Conservation (phyloP, 331 rosid species). For the Malus hybrid region DNA sequence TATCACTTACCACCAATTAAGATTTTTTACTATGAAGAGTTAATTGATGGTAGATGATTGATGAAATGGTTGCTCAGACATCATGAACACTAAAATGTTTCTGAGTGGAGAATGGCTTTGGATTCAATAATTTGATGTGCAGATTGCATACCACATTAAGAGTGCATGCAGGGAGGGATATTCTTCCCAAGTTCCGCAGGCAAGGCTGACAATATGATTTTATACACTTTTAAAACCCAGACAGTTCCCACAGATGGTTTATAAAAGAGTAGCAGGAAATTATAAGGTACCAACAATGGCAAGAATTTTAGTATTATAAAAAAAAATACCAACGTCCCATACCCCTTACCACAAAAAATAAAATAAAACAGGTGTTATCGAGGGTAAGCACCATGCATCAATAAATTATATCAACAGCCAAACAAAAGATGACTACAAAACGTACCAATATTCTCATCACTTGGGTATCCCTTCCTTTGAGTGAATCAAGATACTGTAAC, state of each 20-base stretch:
- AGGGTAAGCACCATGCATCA: not conserved
- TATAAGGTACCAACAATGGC: not conserved
- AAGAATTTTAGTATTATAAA: not conserved
- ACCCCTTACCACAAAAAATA: not conserved
- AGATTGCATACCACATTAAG: not conserved
- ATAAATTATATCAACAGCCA: conserved; percentile 1
- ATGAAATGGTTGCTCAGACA: not conserved
- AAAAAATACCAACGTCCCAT: not conserved
- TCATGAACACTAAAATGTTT: not conserved
- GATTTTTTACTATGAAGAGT: not conserved
- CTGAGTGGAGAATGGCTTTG: not conserved
- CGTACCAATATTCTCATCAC: conserved; percentile 72
- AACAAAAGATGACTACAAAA: conserved; percentile 12
- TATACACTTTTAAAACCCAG: not conserved
- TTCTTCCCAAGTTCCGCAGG: not conserved
- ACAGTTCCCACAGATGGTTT: not conserved
- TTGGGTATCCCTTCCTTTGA: conserved; percentile 47
- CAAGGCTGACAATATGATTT: not conserved
- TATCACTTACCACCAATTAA: not conserved
- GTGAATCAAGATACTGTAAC: conserved; percentile 88
- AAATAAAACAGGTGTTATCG: not conserved
- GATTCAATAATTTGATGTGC: not conserved
- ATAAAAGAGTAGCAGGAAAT: not conserved
- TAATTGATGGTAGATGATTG: not conserved
- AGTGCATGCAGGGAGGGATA: not conserved